phyloP scores from a whole-genome alignment of 106 monocot species.

The Apostasia shenzhenica region DNA sequence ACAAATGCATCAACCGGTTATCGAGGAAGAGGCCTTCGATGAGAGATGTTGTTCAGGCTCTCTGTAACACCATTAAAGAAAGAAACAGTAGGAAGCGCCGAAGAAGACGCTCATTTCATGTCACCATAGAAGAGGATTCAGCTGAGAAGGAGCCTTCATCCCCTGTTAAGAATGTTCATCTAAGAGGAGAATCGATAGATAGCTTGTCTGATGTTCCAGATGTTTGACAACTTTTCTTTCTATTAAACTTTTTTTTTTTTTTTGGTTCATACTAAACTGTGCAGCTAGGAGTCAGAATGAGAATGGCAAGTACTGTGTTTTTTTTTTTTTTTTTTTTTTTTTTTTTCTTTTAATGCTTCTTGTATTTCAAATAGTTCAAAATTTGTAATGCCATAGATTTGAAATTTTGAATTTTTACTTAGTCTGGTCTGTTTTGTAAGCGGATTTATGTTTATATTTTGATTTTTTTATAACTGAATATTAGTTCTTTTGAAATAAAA shows the following conservation, averaged over 20 bases:
- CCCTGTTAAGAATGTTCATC: conserved; percentile 22
- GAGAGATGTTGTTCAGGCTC: conserved; percentile 67
- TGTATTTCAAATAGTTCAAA: too few relatives aligned
- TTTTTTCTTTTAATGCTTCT: too few relatives aligned
- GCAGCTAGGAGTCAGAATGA: too few relatives aligned
- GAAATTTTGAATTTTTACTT: too few relatives aligned
- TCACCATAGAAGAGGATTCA: conserved; percentile 27
- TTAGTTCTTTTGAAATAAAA: too few relatives aligned
- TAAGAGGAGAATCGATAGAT: conserved; percentile 38
- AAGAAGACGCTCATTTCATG: conserved; percentile 10
- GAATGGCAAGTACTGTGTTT: too few relatives aligned
- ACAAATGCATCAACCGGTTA: conserved; percentile 51
- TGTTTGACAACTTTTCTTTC: conserved; percentile 19
- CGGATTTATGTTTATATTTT: too few relatives aligned
- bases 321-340: too few relatives aligned
- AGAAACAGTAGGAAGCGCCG: conserved; percentile 24
- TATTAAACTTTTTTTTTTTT: conserved; percentile 7
- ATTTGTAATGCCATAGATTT: too few relatives aligned
- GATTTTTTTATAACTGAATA: too few relatives aligned
- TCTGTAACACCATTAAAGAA: conserved; percentile 27
- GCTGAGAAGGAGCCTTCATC: conserved; percentile 17
- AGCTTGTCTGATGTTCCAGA: conserved; percentile 45
- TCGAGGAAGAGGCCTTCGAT: conserved; percentile 68
- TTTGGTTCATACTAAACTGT: not conserved
- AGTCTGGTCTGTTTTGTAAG: too few relatives aligned